phyloP scores from a whole-genome alignment of 179 eudicot species.

The Heliamphora pulchella region DNA sequence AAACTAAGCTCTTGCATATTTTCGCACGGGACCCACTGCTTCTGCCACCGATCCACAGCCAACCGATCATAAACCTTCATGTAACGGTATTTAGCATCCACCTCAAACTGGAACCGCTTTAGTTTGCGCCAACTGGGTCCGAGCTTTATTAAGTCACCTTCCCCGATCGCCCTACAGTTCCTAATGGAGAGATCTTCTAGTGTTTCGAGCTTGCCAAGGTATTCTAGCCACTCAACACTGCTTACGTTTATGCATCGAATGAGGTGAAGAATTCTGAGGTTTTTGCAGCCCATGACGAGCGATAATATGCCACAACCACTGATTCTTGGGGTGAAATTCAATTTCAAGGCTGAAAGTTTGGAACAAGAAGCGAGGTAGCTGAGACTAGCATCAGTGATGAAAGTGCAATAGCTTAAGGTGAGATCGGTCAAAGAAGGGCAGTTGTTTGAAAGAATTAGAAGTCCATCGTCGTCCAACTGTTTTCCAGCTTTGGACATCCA shows the following conservation, averaged over 20 bases:
- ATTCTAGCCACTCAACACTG: conserved; percentile 78
- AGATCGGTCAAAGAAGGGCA: conserved; percentile 56
- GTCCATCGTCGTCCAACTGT: conserved; percentile 77
- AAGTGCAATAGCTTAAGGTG: conserved; percentile 77
- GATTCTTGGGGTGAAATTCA: conserved; percentile 67
- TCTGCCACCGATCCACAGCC: conserved; percentile 66
- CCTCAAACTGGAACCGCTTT: conserved; percentile 60
- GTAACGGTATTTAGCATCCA: conserved; percentile 73
- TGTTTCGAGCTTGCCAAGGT: conserved; percentile 60
- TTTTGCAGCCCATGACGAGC: conserved; percentile 68
- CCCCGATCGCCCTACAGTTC: conserved; percentile 80
- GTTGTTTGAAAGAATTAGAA: conserved; percentile 44
- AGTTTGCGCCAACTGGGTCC: conserved; percentile 65
- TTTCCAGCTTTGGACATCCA: conserved; percentile 88
- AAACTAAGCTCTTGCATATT: conserved; percentile 61
- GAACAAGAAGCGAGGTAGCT: conserved; percentile 56
- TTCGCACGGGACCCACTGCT: conserved; percentile 62
- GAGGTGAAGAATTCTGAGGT: conserved; percentile 51
- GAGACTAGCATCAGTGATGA: conserved; percentile 74
- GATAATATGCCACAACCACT: conserved; percentile 82
- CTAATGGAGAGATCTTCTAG: conserved; percentile 60
- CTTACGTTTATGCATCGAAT: conserved; percentile 59
- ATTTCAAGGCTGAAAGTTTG: conserved; percentile 59
- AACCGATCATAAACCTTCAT: conserved; percentile 71
- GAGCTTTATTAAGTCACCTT: conserved; percentile 72